These are phyloP conservation scores for Misopates orontium DNA, from an alignment of 257 asterid genomes.

Conservation along the genomic window DNA sequence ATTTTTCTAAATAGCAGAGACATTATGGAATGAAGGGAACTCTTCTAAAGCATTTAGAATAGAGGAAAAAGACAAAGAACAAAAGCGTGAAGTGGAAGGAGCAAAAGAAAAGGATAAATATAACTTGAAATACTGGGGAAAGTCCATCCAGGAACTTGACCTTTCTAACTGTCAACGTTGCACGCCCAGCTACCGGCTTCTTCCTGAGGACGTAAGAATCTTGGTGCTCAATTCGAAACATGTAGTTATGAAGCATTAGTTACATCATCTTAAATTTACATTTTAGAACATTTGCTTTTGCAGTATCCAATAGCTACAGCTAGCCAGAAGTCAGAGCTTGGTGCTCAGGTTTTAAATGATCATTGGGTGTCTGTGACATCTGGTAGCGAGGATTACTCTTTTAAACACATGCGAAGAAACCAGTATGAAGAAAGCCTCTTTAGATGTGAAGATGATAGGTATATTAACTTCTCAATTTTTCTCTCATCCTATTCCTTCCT, in stretches of 20 bases:
- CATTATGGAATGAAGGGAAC: slow-evolving; percentile 79
- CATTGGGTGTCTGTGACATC: slow-evolving; percentile 99
- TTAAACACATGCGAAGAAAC: slow-evolving; percentile 95
- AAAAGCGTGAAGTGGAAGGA: slow-evolving; percentile 76
- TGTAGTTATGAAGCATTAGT: slow-evolving; percentile 9
- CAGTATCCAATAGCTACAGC: slow-evolving; percentile 91
- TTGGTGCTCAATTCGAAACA: neutral
- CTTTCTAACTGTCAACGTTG: slow-evolving; percentile 79
- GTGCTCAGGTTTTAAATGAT: slow-evolving; percentile 82
- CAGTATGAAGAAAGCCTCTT: slow-evolving; percentile 98
- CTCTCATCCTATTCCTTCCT: no score
- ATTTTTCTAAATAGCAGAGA: slow-evolving; percentile 49
- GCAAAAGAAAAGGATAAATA: slow-evolving; percentile 78
- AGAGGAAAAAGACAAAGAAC: slow-evolving; percentile 83
- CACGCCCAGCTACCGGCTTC: slow-evolving; percentile 95
- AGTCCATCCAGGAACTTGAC: slow-evolving; percentile 97
- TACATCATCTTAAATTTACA: neutral
- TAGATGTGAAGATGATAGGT: slow-evolving; percentile 99
- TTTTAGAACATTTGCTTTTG: slow-evolving; percentile 17
- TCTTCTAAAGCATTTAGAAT: slow-evolving; percentile 60
- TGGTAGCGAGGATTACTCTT: slow-evolving; percentile 99
- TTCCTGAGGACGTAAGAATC: slow-evolving; percentile 86
- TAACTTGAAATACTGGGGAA: slow-evolving; percentile 82
- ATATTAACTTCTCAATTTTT: slow-evolving; percentile 17
- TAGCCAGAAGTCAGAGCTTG: slow-evolving; percentile 92